Evolutionary conservation across 495 filamentous ascomycete species (phyloP), one percentile per base, ranked within the genome.

Genomic region (Hyaloscypha bicolor): DNA sequence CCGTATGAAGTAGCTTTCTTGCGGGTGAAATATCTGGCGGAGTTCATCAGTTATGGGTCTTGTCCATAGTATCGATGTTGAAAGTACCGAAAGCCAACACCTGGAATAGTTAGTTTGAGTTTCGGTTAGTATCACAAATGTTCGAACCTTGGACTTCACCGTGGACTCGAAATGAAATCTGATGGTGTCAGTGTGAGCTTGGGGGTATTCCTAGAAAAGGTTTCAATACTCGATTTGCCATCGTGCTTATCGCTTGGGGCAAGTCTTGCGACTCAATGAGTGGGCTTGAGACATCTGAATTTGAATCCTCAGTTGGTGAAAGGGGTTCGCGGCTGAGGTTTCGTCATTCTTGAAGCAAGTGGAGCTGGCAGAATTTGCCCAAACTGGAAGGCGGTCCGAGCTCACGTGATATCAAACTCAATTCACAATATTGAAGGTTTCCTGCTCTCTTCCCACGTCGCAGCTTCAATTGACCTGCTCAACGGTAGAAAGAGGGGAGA

Each of bases 1-100:
- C 79, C 81, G 69, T 90, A 80, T 35, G 82, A 81, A 2, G 75
- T 76, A 2, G 93, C 94, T 66, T 88, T 85, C 69, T 88, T 87
- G 62, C 85, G 82, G 1, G 92, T 88, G 73, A 90, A 96, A 74
- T 87, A 83, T 48, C 91, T 93, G 25, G 25, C 25, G 25, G 25
- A 25, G 25, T 25, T 25, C 25, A 25, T 25, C 25, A 25, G 25
- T 25, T 25, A 25, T 25, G 1, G 25, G 25, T 25, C 25, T 2
- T 25, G 25, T 2, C 25, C 25, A 25, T 25, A 25, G 25, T 25
- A 25, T 25, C 25, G 25, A 25, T 25, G 25, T 25, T 25, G 25
- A 25, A 25, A 25, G 25, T 59, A 67, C 62, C 69, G 66, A 52
- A 69, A 72, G 11, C 55, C 57, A 32, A 72, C 69, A 33, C 69